These are phyloP conservation scores for Tolypocladium pustulatum DNA, from an alignment of 2,329 filamentous ascomycete species.

Conservation along the genomic window DNA sequence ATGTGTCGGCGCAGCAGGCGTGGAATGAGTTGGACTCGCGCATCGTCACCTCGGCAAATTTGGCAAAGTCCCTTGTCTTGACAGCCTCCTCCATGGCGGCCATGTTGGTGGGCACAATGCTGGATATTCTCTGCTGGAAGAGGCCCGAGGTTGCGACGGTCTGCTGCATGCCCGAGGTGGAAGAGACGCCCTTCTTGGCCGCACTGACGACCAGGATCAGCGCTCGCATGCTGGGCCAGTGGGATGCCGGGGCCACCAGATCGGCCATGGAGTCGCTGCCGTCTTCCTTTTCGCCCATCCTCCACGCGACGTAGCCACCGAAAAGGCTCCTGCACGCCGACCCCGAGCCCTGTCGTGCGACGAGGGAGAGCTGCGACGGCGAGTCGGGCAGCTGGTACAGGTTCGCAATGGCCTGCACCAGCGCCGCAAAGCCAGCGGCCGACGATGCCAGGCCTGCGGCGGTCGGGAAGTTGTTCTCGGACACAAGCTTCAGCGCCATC, in stretches of 20 bases:
- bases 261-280: constrained; percentile 82
- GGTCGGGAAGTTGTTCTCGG: constrained; percentile 98
- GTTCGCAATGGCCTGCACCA: constrained; percentile 79
- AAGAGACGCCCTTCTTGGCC: constrained; percentile 91
- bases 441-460: constrained; percentile 78
- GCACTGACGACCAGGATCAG: constrained; percentile 84
- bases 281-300: constrained; percentile 64
- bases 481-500: constrained; percentile 74
- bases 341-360: constrained; percentile 88
- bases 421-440: constrained; percentile 57
- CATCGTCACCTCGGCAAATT: constrained; percentile 89
- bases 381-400: constrained; percentile 78
- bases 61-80: constrained; percentile 65
- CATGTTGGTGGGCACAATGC: constrained; percentile 79
- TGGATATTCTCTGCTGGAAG: constrained; percentile 64
- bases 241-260: constrained; percentile 74
- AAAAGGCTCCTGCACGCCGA: constrained; percentile 90
- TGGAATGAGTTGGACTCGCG: constrained; percentile 96
- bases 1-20: constrained; percentile 86
- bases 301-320: constrained; percentile 93
- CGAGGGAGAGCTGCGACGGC: constrained; percentile 73
- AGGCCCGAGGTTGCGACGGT: constrained; percentile 87
- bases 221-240: constrained; percentile 95
- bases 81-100: constrained; percentile 75
- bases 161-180: constrained; percentile 92